Evolutionary conservation across 441 rosid species (phyloP).

Genomic region (Viola pubescens): DNA sequence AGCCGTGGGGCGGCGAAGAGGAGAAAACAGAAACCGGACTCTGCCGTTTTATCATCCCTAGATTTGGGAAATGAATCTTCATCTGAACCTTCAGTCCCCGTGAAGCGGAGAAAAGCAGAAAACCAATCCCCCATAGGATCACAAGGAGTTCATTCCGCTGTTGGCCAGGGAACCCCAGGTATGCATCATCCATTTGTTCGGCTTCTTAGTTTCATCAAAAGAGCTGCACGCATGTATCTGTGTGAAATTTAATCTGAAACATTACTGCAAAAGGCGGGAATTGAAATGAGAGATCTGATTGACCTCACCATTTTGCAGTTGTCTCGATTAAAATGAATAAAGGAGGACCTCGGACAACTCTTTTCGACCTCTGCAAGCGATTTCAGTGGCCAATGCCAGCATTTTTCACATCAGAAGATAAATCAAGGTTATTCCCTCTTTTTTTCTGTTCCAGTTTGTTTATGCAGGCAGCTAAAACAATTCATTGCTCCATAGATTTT

Average conservation of each 20-base stretch:
- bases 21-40: conserved; percentile 28
- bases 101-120: conserved; percentile 27
- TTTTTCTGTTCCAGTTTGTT: background rate
- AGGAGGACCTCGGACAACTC: conserved; percentile 70
- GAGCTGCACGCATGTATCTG: background rate
- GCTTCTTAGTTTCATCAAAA: background rate
- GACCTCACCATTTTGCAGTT: conserved; percentile 18
- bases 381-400: conserved; percentile 69
- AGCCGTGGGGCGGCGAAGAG: conserved; percentile 27
- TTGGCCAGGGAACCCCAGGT: conserved; percentile 26
- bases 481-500: background rate
- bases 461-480: background rate
- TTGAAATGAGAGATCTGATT: background rate
- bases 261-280: too few species aligned
- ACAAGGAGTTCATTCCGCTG: conserved; percentile 10
- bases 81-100: conserved; percentile 9
- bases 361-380: conserved; percentile 61
- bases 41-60: conserved; percentile 11
- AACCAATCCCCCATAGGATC: conserved; percentile 22
- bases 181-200: conserved; percentile 4
- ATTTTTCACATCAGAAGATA: conserved; percentile 41
- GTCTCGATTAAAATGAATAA: conserved; percentile 51
- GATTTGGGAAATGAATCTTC: conserved; percentile 14
- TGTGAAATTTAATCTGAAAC: too few species aligned
- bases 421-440: conserved; percentile 36